phyloP scores from a whole-genome alignment of 306 rosid genomes.

The Inga leiocalycina region DNA sequence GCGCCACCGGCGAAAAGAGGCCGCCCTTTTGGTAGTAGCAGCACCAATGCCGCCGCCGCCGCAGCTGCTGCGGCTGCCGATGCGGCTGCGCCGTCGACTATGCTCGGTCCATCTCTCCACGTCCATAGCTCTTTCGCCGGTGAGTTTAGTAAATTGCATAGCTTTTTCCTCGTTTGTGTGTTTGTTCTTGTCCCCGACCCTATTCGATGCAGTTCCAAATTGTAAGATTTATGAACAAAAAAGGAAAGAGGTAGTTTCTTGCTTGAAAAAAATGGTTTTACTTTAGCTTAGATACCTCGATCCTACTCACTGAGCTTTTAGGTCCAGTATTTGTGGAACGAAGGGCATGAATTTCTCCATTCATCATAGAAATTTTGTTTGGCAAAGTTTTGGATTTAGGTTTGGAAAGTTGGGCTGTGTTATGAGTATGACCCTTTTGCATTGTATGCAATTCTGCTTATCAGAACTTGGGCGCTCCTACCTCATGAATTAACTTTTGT shows the following conservation, averaged over 20 bases:
- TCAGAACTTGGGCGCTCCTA: neutral
- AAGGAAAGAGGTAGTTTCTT: neutral
- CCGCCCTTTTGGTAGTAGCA: constrained; percentile 88
- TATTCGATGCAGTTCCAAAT: neutral
- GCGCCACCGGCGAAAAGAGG: constrained; percentile 89
- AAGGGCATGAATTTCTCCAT: constrained; percentile 4
- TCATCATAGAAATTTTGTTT: neutral
- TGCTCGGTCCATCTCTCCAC: constrained; percentile 94
- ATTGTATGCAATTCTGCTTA: neutral
- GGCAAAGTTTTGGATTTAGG: neutral
- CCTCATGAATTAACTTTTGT: neutral
- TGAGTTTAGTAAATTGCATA: constrained; percentile 40
- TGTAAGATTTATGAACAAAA: neutral
- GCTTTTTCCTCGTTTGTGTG: neutral
- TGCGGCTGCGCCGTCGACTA: constrained; percentile 72
- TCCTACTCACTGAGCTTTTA: neutral
- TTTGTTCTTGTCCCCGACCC: neutral
- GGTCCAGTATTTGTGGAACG: neutral
- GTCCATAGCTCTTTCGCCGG: constrained; percentile 93
- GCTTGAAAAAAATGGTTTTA: neutral
- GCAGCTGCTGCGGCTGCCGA: constrained; percentile 62
- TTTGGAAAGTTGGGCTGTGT: neutral
- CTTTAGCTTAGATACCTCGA: neutral
- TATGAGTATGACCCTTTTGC: neutral
- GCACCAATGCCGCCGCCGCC: constrained; percentile 55